A percentile compares a stretch with the other conserved stretches of the same genome.
Conservation (phyloP, 768 basidiomycete genomes). For the Sarcomyxa edulis region DNA sequence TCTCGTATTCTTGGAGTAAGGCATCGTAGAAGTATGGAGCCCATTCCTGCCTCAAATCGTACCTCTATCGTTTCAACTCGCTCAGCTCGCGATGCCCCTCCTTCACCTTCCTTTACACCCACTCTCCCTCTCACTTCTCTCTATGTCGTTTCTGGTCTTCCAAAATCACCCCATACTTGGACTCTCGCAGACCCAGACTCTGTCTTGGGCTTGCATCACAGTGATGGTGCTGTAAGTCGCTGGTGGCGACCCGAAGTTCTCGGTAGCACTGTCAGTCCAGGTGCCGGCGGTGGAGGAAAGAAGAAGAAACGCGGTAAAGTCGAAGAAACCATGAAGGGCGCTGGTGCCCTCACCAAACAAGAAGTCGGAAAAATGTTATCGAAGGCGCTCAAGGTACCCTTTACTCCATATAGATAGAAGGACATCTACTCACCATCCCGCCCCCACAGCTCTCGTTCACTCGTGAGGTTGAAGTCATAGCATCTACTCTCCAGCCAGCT, state of each 20-base stretch:
- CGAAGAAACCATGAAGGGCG: conserved; percentile 59
- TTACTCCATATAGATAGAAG: too few relatives aligned
- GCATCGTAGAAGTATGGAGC: conserved; percentile 78
- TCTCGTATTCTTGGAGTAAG: conserved; percentile 72
- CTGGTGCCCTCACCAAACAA: conserved; percentile 76
- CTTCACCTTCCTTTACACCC: conserved; percentile 58
- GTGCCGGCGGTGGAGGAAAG: conserved; percentile 76
- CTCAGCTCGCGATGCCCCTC: conserved; percentile 52
- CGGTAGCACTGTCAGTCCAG: conserved; percentile 81
- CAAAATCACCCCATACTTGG: conserved; percentile 89
- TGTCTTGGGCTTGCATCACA: conserved; percentile 75
- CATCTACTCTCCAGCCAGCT: conserved; percentile 90
- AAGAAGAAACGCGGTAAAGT: conserved; percentile 63
- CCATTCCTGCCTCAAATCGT: conserved; percentile 72
- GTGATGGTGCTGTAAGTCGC: conserved; percentile 78
- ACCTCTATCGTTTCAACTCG: conserved; percentile 76
- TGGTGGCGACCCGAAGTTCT: conserved; percentile 93
- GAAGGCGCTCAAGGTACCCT: conserved; percentile 78
- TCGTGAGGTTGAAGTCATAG: conserved; percentile 90
- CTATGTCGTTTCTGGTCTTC: conserved; percentile 84
- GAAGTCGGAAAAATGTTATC: conserved; percentile 89
- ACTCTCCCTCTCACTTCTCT: conserved; percentile 76
- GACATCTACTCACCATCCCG: conserved; percentile 4
- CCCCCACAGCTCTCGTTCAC: conserved; percentile 74
- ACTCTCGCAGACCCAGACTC: conserved; percentile 82